Conservation (phyloP, 1,284 basidiomycete genomes). For the Tremellales sp. region DNA sequence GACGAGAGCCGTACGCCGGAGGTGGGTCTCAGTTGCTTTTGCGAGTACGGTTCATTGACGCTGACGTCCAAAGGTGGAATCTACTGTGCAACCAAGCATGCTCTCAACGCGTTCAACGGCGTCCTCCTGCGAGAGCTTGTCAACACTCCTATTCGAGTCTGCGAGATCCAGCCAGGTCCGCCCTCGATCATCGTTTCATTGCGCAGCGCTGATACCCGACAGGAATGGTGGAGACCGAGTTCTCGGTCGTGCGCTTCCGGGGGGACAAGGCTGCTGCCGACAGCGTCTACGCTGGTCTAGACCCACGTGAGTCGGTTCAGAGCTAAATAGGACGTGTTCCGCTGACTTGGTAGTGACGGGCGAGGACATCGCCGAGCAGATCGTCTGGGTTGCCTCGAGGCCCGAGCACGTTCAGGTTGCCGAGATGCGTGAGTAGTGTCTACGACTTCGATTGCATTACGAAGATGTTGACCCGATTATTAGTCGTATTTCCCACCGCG, state of each 20-base stretch:
- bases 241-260: slow-evolving; percentile 80
- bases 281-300: slow-evolving; percentile 80
- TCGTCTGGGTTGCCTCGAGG: slow-evolving; percentile 61
- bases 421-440: slow-evolving; percentile 29
- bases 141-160: slow-evolving; percentile 83
- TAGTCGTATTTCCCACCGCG: slow-evolving; percentile 39
- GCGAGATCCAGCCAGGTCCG: slow-evolving; percentile 81
- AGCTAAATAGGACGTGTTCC: background rate
- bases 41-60: background rate
- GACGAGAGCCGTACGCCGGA: slow-evolving; percentile 84
- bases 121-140: slow-evolving; percentile 79
- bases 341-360: slow-evolving; percentile 57
- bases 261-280: slow-evolving; percentile 76
- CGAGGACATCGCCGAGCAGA: slow-evolving; percentile 90
- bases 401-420: slow-evolving; percentile 39
- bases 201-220: background rate
- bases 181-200: background rate
- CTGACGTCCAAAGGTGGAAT: slow-evolving; percentile 48
- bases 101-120: slow-evolving; percentile 82
- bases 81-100: slow-evolving; percentile 54
- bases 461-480: background rate
- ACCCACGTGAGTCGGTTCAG: slow-evolving; percentile 42
- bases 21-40: slow-evolving; percentile 37
- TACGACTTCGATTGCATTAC: background rate
- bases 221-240: slow-evolving; percentile 53